Evolutionary conservation across 1,284 basidiomycete species (phyloP).

Genomic region (Leccinum fallax): DNA sequence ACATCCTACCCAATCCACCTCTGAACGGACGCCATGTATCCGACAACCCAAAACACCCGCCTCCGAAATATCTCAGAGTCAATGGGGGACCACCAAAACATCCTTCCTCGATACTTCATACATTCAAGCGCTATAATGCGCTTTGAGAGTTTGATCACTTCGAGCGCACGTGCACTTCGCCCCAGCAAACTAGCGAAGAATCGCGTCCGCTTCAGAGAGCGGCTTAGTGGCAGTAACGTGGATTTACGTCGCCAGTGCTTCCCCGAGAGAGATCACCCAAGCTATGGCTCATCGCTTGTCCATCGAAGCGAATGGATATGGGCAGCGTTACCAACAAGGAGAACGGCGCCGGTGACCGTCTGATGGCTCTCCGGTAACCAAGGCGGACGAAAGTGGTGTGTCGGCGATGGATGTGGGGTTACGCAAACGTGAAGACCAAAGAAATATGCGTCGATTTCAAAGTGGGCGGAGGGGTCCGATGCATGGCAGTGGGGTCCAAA

Average conservation of each 20-base stretch:
- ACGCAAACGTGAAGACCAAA: too few relatives aligned
- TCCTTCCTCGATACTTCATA: not conserved
- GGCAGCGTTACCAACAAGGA: slow-evolving; percentile 45
- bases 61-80: not conserved
- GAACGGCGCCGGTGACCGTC: too few relatives aligned
- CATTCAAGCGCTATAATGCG: not conserved
- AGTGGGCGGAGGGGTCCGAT: too few relatives aligned
- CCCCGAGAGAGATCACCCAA: not conserved
- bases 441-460: too few relatives aligned
- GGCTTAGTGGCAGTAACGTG: not conserved
- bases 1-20: slow-evolving; percentile 8
- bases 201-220: not conserved
- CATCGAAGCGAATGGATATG: slow-evolving; percentile 45
- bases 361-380: too few relatives aligned
- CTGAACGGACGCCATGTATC: not conserved
- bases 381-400: not conserved
- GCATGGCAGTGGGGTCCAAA: too few relatives aligned
- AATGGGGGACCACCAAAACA: not conserved
- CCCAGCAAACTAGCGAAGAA: not conserved
- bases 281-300: not conserved
- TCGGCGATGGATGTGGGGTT: too few relatives aligned
- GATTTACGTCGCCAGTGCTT: not conserved
- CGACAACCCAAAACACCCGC: not conserved
- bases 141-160: not conserved
- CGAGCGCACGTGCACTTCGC: not conserved